phyloP scores from a whole-genome alignment of 1,284 basidiomycete species.

The Kwoniella shivajii region DNA sequence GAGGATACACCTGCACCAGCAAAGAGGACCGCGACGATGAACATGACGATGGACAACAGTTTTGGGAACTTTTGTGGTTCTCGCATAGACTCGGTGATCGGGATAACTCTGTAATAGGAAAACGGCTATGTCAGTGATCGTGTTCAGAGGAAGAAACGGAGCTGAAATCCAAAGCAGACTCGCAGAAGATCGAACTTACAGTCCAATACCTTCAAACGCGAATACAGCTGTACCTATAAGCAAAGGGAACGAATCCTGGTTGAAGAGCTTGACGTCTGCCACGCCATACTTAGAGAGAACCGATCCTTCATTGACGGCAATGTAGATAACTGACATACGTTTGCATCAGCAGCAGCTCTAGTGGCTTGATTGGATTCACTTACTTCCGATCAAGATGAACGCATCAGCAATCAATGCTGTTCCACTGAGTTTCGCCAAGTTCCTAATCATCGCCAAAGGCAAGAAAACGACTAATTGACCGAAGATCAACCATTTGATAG shows the following conservation, averaged over 20 bases:
- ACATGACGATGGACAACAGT: conserved; percentile 88
- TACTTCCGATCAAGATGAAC: conserved; percentile 84
- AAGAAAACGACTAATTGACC: conserved; percentile 84
- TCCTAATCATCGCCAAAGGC: conserved; percentile 80
- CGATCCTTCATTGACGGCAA: conserved; percentile 75
- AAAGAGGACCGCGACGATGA: conserved; percentile 70
- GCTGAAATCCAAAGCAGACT: too few species aligned
- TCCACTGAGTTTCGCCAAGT: conserved; percentile 87
- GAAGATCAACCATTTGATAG: conserved; percentile 78
- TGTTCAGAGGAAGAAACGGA: too few species aligned
- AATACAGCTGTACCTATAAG: conserved; percentile 97
- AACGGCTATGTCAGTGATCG: not conserved
- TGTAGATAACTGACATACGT: conserved; percentile 64
- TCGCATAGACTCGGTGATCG: conserved; percentile 93
- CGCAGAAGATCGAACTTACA: conserved; percentile 61
- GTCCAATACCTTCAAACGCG: conserved; percentile 95
- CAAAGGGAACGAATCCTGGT: conserved; percentile 82
- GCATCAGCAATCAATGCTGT: conserved; percentile 92
- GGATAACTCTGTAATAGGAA: conserved; percentile 65
- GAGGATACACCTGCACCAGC: conserved; percentile 85
- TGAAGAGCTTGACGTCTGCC: conserved; percentile 86
- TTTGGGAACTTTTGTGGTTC: conserved; percentile 91
- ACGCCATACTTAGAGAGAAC: conserved; percentile 69
- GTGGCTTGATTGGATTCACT: conserved; percentile 30
- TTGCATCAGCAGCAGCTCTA: not conserved